These are phyloP conservation scores for Colletotrichum gigasporum DNA, from an alignment of 2,329 filamentous ascomycete genomes.

Conservation along the genomic window DNA sequence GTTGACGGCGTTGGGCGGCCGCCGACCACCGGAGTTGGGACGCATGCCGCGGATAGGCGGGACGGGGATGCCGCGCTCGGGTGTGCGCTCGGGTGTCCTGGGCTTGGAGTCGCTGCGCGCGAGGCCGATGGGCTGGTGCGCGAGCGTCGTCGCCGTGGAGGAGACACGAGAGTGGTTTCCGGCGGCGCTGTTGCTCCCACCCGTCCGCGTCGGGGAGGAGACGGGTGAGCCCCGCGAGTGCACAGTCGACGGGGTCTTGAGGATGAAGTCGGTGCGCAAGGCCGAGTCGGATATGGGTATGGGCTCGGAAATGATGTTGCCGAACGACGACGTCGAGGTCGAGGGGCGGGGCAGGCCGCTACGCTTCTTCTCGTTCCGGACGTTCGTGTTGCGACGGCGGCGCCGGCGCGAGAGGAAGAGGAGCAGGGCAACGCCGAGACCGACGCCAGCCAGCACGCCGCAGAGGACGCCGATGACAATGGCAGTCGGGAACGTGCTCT, in stretches of 20 bases:
- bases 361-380: constrained; percentile 34
- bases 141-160: constrained; percentile 19
- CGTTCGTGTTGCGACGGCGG: constrained; percentile 38
- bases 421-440: constrained; percentile 50
- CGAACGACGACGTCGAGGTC: constrained; percentile 50
- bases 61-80: constrained; percentile 26
- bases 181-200: neutral
- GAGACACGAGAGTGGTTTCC: constrained; percentile 21
- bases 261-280: constrained; percentile 64
- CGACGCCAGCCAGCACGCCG: constrained; percentile 53
- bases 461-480: constrained; percentile 59
- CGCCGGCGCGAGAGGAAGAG: constrained; percentile 48
- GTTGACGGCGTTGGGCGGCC: constrained; percentile 30
- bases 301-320: constrained; percentile 66
- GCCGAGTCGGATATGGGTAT: constrained; percentile 53
- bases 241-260: constrained; percentile 46
- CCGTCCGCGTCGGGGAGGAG: constrained; percentile 34
- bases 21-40: constrained; percentile 30
- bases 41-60: constrained; percentile 51
- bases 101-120: constrained; percentile 22
- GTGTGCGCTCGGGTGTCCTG: constrained; percentile 14
- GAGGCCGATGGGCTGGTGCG: constrained; percentile 24
- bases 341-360: constrained; percentile 33
- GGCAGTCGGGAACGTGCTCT: constrained; percentile 42
- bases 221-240: constrained; percentile 40